Percentiles rank a stretch among this genome's conserved stretches.
phyloP scores from a whole-genome alignment of 225 moss, liverwort and hornwort genomes.

The Pseudisothecium myosuroides region DNA sequence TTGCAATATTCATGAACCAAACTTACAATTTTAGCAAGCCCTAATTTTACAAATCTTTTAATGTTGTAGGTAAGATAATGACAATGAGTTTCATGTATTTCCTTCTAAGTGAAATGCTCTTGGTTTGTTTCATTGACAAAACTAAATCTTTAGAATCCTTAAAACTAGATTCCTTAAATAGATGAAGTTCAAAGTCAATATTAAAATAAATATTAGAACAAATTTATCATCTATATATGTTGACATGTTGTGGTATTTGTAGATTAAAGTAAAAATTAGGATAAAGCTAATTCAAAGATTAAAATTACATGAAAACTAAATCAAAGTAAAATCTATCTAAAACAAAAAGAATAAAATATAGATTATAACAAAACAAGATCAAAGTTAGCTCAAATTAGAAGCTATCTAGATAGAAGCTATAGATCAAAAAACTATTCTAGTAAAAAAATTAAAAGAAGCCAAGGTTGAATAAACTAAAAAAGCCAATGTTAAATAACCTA shows the following conservation, averaged over 20 bases:
- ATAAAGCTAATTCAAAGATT: background rate
- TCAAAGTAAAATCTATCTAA: no score
- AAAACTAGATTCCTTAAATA: background rate
- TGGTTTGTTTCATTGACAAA: background rate
- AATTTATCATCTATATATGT: no score
- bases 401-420: background rate
- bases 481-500: background rate
- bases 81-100: background rate
- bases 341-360: background rate
- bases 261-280: background rate
- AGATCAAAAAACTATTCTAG: no score
- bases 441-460: no score
- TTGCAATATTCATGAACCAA: background rate
- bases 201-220: background rate
- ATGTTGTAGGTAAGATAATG: background rate
- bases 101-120: background rate
- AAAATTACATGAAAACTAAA: no score
- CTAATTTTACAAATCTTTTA: background rate
- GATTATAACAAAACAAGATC: background rate
- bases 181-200: background rate
- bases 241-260: accelerated
- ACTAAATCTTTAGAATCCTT: background rate
- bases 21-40: no score
- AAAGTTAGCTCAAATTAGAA: background rate
- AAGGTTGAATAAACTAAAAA: no score